These are phyloP conservation scores for Termitomyces sp. DNA, from an alignment of 768 basidiomycete species.

Conservation along the genomic window DNA sequence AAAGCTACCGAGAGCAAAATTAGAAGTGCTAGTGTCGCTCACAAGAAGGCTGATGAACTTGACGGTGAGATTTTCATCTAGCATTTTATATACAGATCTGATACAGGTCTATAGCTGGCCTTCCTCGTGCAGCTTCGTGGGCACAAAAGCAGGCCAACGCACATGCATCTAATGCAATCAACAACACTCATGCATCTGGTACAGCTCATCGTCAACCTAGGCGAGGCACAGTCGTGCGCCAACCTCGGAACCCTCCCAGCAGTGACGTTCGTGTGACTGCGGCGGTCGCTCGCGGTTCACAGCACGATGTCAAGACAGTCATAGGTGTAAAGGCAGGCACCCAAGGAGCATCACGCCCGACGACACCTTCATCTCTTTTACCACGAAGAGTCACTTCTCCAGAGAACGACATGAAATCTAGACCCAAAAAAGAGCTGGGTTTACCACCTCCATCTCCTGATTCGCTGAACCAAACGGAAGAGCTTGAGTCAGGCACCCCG, in stretches of 20 bases:
- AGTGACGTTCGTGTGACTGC: conserved; percentile 28
- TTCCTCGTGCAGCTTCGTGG: conserved; percentile 71
- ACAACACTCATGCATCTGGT: conserved; percentile 11
- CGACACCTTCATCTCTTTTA: conserved; percentile 37
- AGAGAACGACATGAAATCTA: conserved; percentile 30
- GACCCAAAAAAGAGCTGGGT: conserved; percentile 32
- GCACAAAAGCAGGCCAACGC: conserved; percentile 37
- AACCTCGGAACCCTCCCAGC: conserved; percentile 32
- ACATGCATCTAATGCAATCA: conserved; percentile 16
- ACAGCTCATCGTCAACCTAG: conserved; percentile 33
- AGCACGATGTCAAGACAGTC: conserved; percentile 38
- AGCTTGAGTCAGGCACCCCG: conserved; percentile 40
- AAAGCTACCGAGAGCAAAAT: conserved; percentile 78
- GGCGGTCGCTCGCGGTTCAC: conserved; percentile 23
- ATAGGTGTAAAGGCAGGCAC: conserved; percentile 36
- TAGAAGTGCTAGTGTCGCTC: conserved; percentile 38
- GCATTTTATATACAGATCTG: conserved; percentile 9
- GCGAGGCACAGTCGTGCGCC: conserved; percentile 41
- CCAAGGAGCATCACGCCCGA: conserved; percentile 53
- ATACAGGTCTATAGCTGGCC: conserved; percentile 27
- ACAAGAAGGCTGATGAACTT: conserved; percentile 60
- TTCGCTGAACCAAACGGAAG: conserved; percentile 45
- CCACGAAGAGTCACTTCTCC: conserved; percentile 42
- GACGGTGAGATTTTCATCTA: conserved; percentile 33
- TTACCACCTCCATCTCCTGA: conserved; percentile 34